phyloP scores from a whole-genome alignment of 371 early-diverging fungal species.

The Mortierella sp. region DNA sequence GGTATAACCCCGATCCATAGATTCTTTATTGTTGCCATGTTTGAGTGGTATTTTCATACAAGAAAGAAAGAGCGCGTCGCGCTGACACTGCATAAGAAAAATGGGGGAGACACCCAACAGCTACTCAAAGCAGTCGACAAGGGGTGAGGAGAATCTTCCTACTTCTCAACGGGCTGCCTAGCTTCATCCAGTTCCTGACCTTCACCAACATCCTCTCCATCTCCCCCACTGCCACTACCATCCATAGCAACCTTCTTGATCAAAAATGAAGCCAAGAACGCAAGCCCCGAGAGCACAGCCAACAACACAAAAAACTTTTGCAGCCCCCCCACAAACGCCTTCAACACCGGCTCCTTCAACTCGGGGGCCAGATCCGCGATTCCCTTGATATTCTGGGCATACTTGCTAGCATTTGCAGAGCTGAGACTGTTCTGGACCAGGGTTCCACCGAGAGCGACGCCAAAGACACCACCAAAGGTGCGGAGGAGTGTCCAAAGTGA shows the following conservation, averaged over 20 bases:
- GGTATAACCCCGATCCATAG: too few relatives aligned
- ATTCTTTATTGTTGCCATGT: not conserved
- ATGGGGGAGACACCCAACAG: too few relatives aligned
- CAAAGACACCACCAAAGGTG: constrained; percentile 35
- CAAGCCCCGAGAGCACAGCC: constrained; percentile 48
- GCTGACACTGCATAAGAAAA: too few relatives aligned
- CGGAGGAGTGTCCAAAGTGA: constrained; percentile 38
- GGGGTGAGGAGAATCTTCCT: not conserved
- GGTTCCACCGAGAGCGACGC: constrained; percentile 29
- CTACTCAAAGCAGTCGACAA: not conserved
- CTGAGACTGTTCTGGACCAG: constrained; percentile 31
- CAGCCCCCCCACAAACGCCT: constrained; percentile 70
- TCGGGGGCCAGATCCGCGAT: constrained; percentile 21
- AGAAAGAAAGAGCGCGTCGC: not conserved
- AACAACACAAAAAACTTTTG: constrained; percentile 70
- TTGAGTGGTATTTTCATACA: not conserved
- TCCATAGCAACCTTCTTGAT: constrained; percentile 33
- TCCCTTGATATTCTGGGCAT: constrained; percentile 30
- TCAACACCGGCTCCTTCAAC: constrained; percentile 57
- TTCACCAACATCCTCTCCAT: not conserved
- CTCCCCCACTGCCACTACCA: not conserved
- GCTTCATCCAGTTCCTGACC: not conserved
- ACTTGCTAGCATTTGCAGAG: constrained; percentile 17
- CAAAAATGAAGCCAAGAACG: constrained; percentile 17
- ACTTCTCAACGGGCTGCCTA: not conserved